Evolutionary conservation across 371 early-diverging fungal species (phyloP), one percentile per base, ranked within the genome.

Genomic region (Mucor mucedo): DNA sequence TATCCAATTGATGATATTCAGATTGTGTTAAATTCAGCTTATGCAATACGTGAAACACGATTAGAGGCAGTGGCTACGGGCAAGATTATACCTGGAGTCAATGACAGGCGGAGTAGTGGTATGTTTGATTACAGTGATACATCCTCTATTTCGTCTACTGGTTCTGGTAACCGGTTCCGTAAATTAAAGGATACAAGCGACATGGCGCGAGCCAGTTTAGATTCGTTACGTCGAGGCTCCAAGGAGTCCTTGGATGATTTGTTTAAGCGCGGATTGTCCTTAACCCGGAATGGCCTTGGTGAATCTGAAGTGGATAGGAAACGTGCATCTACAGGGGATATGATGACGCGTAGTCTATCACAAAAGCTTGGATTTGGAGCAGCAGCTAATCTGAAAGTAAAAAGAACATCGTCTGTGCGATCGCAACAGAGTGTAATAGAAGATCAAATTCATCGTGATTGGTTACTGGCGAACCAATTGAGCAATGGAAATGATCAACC

Each of bases 1-100:
- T 85, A 85, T 62, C 85, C 85, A 14, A 71, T 79, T 60, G 58
- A 70, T 52, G 85, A 85, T 59, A 71, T 83, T 44, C 82, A 81
- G 54, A 48, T 72, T n/a, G 78, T 81, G 7, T 55, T 81, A 13
- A 73, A 66, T 42, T 70, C 69, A 16, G 82, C 82, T 0, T 73
- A 78, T 47, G 45, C 75, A 4, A 70, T 81, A 44, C 71, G 82
- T 33, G 77, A 81, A 53, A 68, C 67, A 48, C 60, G 82, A n/a
- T 44, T 75, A 28, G 65, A 75, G 28, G 73, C 71, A 16, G 48
- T 73, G 8, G 66, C 67, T 0, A 52, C 50, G 4, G 77, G 80
- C 1, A 69, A 62, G 39, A 59, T 66, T 13, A 71, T 80, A 42
- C 80, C 80, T 16, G 80, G 80, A 27, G 71, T 76, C 2, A 73